Base-by-base conservation (phyloP, 1,139 yeast genomes). In the Candida glucosophila region DNA sequence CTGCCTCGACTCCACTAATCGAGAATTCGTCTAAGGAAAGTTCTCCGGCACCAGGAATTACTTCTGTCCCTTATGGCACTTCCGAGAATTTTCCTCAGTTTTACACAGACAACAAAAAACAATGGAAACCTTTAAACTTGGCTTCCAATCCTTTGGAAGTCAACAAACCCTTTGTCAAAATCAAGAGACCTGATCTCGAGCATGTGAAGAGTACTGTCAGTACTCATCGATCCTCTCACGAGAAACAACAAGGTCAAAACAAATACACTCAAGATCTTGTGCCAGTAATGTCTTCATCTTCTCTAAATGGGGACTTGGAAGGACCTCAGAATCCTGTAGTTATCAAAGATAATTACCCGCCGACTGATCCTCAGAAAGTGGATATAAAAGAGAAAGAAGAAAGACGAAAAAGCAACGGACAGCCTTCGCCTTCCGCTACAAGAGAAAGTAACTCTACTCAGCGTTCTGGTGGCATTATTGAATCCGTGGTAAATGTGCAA, bases 121-220 rank as follows among this genome's bases (percentile, higher is more conserved):
- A 39, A 19, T 58, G 62, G 62, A 57, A 50, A 39, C 83, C 83
- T 3, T 67, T 71, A 22, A 88, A 88, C 47, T 73, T 75, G 20
- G 96, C 96, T 1, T 61, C 79, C 10, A 81, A 86, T 45, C 97
- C 97, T 3, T 58, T 80, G 33, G 73, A 72, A 29, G 79, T 93
- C 1, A 68, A 64, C 24, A 83, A 80, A 41, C 49, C 79, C 5
- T 77, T 72, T 50, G 82, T 79, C 13, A 76, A 77, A 10, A 78
- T 79, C 38, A 79, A 79, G 47, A 64, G 73, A 36, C 81, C 70
- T 4, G 45, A 45, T 22, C 37, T 38, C 21, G 50, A 45, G 12
- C 33, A 56, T 12, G 47, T 47, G 9, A 46, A 45, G 24, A 41
- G 44, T 20, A 31, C 47, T 1, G 55, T 47, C 18, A 48, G 44